Conservation (phyloP, 805 yeast species). For the Metschnikowia noctiluminum region DNA sequence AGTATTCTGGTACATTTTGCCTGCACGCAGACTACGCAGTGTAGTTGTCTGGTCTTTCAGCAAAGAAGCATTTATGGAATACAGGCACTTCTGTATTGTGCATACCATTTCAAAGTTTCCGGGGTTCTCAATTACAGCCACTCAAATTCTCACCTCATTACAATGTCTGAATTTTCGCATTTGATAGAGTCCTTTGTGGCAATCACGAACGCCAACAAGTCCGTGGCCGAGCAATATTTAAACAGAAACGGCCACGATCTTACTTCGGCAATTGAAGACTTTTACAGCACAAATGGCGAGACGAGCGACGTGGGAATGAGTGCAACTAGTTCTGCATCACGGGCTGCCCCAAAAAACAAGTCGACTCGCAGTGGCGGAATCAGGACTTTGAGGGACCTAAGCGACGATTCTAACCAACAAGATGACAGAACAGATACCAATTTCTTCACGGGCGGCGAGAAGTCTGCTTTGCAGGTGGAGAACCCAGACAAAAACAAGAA, state of each 20-base stretch:
- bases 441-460: constrained; percentile 68
- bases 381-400: constrained; percentile 40
- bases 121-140: constrained; percentile 38
- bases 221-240: constrained; percentile 40
- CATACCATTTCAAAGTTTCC: no score
- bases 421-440: constrained; percentile 53
- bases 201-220: constrained; percentile 33
- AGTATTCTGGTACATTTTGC: no score
- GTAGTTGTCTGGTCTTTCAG: no score
- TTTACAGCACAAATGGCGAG: constrained; percentile 25
- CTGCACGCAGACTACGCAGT: no score
- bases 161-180: constrained; percentile 19
- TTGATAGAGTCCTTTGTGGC: constrained; percentile 33
- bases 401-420: constrained; percentile 45
- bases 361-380: constrained; percentile 22
- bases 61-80: no score
- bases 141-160: constrained; percentile 28
- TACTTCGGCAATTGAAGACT: constrained; percentile 41
- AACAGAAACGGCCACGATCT: constrained; percentile 35
- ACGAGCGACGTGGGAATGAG: neutral
- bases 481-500: constrained; percentile 55
- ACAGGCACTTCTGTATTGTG: no score
- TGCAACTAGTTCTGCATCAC: constrained; percentile 1
- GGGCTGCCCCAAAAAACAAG: neutral
- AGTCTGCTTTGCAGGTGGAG: constrained; percentile 75